Evolutionary conservation across 225 moss, liverwort and hornwort genomes (phyloP).

Genomic region (Polytrichum commune): DNA sequence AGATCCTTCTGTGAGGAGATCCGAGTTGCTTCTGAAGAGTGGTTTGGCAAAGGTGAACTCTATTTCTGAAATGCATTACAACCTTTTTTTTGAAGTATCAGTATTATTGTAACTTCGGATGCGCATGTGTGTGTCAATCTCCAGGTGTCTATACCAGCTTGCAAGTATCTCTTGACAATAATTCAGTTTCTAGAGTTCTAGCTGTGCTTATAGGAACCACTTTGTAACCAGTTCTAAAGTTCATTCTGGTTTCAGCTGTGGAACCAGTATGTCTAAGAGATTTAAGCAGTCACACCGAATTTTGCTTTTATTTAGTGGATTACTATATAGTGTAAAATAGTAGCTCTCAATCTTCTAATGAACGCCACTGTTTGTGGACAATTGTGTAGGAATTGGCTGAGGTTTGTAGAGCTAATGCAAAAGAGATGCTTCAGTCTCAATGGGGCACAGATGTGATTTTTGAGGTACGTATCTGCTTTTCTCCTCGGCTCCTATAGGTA

Average conservation of each 20-base stretch:
- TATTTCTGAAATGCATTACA: background rate
- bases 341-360: too few relatives aligned
- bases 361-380: too few relatives aligned
- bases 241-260: background rate
- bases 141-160: too few relatives aligned
- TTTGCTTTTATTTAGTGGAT: too few relatives aligned
- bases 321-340: too few relatives aligned
- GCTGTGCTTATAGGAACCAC: background rate
- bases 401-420: conserved; percentile 55
- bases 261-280: too few relatives aligned
- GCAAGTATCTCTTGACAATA: too few relatives aligned
- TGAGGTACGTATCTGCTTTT: conserved; percentile 47
- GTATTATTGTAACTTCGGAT: too few relatives aligned
- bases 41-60: conserved; percentile 72
- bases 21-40: conserved; percentile 65
- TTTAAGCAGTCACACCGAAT: too few relatives aligned
- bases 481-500: background rate
- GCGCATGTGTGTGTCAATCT: too few relatives aligned
- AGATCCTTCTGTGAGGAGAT: conserved; percentile 70
- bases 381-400: conserved; percentile 56
- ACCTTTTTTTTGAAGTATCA: too few relatives aligned
- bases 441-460: conserved; percentile 72
- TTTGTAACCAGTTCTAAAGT: background rate
- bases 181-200: background rate
- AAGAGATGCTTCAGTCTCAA: conserved; percentile 68